Evolutionary conservation across 371 early-diverging fungal species (phyloP).

Genomic region (Nematocida sp.): DNA sequence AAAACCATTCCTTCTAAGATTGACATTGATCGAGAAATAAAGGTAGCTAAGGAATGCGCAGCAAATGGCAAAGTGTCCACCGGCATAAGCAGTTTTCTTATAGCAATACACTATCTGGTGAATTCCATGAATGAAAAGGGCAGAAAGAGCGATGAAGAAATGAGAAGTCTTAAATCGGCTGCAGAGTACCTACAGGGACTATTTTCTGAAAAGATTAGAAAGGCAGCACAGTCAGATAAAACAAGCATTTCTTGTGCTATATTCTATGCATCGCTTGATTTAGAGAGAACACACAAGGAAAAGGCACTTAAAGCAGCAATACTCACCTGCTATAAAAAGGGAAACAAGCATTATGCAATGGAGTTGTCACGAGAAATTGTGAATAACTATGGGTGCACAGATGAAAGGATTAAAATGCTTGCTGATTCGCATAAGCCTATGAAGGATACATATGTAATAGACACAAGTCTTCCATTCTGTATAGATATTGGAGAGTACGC

Average conservation of each 20-base stretch:
- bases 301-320: slow-evolving; percentile 46
- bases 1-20: slow-evolving; percentile 6
- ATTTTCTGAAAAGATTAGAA: slow-evolving; percentile 55
- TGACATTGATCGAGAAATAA: slow-evolving; percentile 18
- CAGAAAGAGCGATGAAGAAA: background rate
- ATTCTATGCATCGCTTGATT: slow-evolving; percentile 58
- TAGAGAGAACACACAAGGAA: slow-evolving; percentile 51
- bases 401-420: slow-evolving; percentile 25
- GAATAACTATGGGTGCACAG: slow-evolving; percentile 6
- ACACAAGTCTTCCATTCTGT: slow-evolving; percentile 54
- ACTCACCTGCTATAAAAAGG: slow-evolving; percentile 60
- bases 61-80: slow-evolving; percentile 15
- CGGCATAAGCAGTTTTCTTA: slow-evolving; percentile 2
- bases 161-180: slow-evolving; percentile 18
- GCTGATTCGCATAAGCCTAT: slow-evolving; percentile 8
- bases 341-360: slow-evolving; percentile 60
- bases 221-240: slow-evolving; percentile 42
- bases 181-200: slow-evolving; percentile 63
- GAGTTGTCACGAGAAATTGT: slow-evolving; percentile 54
- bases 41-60: background rate
- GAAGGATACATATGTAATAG: slow-evolving; percentile 32
- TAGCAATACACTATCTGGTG: slow-evolving; percentile 10
- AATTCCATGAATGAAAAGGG: background rate
- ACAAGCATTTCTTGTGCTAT: slow-evolving; percentile 55
- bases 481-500: slow-evolving; percentile 45